Evolutionary conservation across 257 asterid species (phyloP).

Genomic region (Fraxinus cuspidata): DNA sequence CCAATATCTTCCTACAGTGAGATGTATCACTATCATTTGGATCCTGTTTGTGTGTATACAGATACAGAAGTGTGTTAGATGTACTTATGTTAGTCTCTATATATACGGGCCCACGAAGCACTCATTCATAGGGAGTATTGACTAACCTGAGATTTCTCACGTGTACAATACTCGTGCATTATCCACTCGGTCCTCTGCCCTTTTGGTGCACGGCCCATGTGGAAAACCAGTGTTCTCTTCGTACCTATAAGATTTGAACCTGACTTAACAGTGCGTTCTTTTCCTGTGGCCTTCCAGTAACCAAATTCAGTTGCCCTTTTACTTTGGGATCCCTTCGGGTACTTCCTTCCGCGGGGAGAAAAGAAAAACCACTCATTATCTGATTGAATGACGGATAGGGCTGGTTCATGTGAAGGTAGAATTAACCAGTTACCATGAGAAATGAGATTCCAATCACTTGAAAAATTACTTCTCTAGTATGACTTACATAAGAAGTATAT

Average conservation of each 20-base stretch:
- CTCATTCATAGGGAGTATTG: not conserved
- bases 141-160: constrained; percentile 57
- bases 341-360: constrained; percentile 82
- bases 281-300: constrained; percentile 96
- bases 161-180: constrained; percentile 81
- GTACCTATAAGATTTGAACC: constrained; percentile 70
- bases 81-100: no score
- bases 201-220: constrained; percentile 81
- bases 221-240: constrained; percentile 85
- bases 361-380: constrained; percentile 93
- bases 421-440: constrained; percentile 15
- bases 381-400: constrained; percentile 56
- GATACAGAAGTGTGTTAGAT: not conserved
- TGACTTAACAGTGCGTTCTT: constrained; percentile 68
- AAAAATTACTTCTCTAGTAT: not conserved
- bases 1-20: no score
- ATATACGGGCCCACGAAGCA: no score
- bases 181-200: constrained; percentile 94
- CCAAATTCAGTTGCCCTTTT: constrained; percentile 77
- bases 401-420: constrained; percentile 40
- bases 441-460: not conserved
- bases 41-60: no score
- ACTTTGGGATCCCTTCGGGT: constrained; percentile 85
- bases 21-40: no score
- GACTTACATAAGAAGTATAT: not conserved